Conservation (phyloP, 495 filamentous ascomycete species). For the Evernia prunastri region DNA sequence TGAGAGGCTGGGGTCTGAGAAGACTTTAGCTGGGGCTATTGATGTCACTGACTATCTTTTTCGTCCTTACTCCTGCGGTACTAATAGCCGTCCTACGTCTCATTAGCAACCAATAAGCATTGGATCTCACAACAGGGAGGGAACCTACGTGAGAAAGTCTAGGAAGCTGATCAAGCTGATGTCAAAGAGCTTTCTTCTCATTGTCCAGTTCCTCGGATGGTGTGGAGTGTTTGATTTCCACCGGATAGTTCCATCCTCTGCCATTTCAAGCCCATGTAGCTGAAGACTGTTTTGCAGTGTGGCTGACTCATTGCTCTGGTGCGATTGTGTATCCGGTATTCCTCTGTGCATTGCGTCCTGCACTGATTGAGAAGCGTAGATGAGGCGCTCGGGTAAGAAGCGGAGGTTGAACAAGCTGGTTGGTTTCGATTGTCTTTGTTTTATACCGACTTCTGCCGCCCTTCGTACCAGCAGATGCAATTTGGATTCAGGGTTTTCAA, state of each 20-base stretch:
- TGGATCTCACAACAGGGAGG: not conserved
- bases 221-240: not conserved
- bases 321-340: no score
- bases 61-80: constrained; percentile 2
- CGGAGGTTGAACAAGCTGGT: no score
- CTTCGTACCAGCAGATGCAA: no score
- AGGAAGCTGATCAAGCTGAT: not conserved
- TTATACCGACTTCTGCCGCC: no score
- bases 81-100: not conserved
- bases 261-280: constrained; percentile 1
- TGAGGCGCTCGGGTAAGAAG: no score
- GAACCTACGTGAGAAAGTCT: not conserved
- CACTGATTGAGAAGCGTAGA: no score
- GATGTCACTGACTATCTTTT: not conserved
- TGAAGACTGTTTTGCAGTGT: no score
- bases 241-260: not conserved
- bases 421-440: no score
- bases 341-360: no score
- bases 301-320: no score
- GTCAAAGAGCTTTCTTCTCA: not conserved
- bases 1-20: not conserved
- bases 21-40: not conserved
- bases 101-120: not conserved
- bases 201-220: constrained; percentile 4
- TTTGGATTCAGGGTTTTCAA: no score